Percentiles rank a stretch among this genome's conserved stretches.
Conservation (phyloP, 495 filamentous ascomycete genomes). For the Chaetomium tenue region DNA sequence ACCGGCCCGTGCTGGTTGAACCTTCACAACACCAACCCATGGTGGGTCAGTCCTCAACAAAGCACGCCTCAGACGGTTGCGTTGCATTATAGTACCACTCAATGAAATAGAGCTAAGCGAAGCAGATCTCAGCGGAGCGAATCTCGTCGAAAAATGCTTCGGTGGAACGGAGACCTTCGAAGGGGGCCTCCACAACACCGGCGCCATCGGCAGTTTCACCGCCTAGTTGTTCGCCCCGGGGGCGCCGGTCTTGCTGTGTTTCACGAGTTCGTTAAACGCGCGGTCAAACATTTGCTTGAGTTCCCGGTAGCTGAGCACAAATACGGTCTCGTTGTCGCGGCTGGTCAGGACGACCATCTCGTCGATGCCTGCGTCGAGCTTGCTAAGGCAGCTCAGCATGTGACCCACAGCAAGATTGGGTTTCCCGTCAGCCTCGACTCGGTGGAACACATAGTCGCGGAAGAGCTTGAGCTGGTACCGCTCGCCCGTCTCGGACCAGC, state of each 20-base stretch:
- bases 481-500: conserved; percentile 87
- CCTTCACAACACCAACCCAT: background rate
- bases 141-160: background rate
- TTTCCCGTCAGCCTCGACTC: conserved; percentile 77
- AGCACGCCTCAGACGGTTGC: background rate
- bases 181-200: background rate
- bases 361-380: conserved; percentile 84
- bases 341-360: conserved; percentile 84
- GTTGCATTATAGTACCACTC: background rate
- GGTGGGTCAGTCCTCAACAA: background rate
- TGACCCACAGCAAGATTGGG: conserved; percentile 82
- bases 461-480: conserved; percentile 91
- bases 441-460: conserved; percentile 95
- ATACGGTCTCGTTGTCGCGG: conserved; percentile 80
- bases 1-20: background rate
- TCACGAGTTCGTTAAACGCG: conserved; percentile 77
- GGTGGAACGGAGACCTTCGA: background rate
- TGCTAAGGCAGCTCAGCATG: conserved; percentile 78
- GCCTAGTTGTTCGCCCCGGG: conserved; percentile 30
- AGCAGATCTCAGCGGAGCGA: background rate
- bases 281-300: conserved; percentile 73
- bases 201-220: background rate
- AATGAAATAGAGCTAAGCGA: background rate
- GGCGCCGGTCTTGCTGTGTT: conserved; percentile 44
- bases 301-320: conserved; percentile 85